Conservation (phyloP, 2,329 filamentous ascomycete species). For the Alternaria triticimaculans region DNA sequence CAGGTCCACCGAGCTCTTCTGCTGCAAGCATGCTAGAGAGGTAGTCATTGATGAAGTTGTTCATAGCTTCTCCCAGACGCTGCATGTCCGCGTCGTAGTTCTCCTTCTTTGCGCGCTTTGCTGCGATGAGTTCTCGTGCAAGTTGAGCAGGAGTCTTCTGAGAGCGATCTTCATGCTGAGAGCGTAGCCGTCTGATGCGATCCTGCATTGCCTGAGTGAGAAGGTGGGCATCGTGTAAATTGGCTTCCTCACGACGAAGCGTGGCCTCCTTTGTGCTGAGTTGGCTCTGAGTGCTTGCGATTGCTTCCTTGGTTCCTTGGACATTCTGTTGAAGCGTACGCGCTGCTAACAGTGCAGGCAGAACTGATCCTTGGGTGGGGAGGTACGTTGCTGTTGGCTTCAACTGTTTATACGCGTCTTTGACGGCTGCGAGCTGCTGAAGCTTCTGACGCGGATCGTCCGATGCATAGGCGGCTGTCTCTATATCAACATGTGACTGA, state of each 20-base stretch:
- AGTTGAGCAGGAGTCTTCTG: slow-evolving; percentile 67
- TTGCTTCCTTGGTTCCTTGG: slow-evolving; percentile 67
- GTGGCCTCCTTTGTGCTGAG: slow-evolving; percentile 49
- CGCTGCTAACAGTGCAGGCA: slow-evolving; percentile 75
- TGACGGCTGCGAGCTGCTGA: slow-evolving; percentile 61
- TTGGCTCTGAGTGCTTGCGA: slow-evolving; percentile 54
- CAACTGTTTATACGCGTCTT: slow-evolving; percentile 70
- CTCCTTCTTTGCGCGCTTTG: slow-evolving; percentile 65
- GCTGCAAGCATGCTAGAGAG: slow-evolving; percentile 80
- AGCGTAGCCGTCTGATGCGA: slow-evolving; percentile 66
- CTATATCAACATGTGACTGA: slow-evolving; percentile 25
- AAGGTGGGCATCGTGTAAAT: slow-evolving; percentile 56
- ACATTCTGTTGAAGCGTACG: slow-evolving; percentile 71
- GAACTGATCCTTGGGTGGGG: slow-evolving; percentile 69
- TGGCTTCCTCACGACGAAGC: slow-evolving; percentile 54
- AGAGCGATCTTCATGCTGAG: slow-evolving; percentile 63
- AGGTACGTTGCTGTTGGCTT: slow-evolving; percentile 68
- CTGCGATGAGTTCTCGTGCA: slow-evolving; percentile 66
- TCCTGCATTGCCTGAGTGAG: slow-evolving; percentile 58
- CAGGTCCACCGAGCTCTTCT: slow-evolving; percentile 82
- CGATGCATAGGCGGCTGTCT: slow-evolving; percentile 42
- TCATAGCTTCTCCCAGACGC: slow-evolving; percentile 68
- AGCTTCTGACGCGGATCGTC: slow-evolving; percentile 44
- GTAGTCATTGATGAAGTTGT: slow-evolving; percentile 72
- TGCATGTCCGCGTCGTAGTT: slow-evolving; percentile 67